phyloP scores from a whole-genome alignment of 192 early-diverging fungal genomes.

The Backusella circina region DNA sequence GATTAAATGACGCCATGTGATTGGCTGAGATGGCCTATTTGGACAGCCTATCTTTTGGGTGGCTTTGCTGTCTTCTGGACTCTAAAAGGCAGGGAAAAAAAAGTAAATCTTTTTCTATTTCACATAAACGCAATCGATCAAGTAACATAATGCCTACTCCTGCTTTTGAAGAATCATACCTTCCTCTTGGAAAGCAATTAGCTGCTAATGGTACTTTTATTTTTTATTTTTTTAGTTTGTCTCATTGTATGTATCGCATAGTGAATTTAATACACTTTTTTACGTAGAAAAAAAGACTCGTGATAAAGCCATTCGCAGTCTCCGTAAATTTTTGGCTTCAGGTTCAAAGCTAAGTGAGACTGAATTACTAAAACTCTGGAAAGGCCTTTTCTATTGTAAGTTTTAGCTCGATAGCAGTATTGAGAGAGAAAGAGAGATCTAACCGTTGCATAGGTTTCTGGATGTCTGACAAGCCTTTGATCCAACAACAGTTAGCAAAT shows the following conservation, averaged over 20 bases:
- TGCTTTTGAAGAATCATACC: slow-evolving; percentile 12
- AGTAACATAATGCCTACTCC: not conserved
- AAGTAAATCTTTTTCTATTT: not conserved
- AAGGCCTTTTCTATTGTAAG: slow-evolving; percentile 90
- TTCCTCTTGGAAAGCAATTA: slow-evolving; percentile 62
- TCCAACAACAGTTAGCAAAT: slow-evolving; percentile 87
- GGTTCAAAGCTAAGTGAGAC: slow-evolving; percentile 51
- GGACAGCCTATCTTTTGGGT: not conserved
- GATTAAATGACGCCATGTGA: not conserved
- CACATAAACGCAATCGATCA: not conserved
- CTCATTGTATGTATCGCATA: not conserved
- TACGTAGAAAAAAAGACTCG: slow-evolving; percentile 69
- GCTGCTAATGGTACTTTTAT: slow-evolving; percentile 59
- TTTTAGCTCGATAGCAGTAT: not conserved
- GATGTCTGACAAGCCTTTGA: slow-evolving; percentile 93
- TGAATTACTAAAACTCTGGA: slow-evolving; percentile 85
- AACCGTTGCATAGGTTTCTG: slow-evolving; percentile 66
- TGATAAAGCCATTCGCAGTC: slow-evolving; percentile 65
- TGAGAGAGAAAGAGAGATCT: not conserved
- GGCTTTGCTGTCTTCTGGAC: not conserved
- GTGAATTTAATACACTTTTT: not conserved
- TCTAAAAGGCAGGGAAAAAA: not conserved
- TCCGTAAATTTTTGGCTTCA: slow-evolving; percentile 51
- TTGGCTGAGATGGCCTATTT: not conserved
- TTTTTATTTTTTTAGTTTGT: slow-evolving; percentile 9